Base-by-base conservation (phyloP, 2,329 filamentous ascomycete genomes). In the Rhinocladiella similis region DNA sequence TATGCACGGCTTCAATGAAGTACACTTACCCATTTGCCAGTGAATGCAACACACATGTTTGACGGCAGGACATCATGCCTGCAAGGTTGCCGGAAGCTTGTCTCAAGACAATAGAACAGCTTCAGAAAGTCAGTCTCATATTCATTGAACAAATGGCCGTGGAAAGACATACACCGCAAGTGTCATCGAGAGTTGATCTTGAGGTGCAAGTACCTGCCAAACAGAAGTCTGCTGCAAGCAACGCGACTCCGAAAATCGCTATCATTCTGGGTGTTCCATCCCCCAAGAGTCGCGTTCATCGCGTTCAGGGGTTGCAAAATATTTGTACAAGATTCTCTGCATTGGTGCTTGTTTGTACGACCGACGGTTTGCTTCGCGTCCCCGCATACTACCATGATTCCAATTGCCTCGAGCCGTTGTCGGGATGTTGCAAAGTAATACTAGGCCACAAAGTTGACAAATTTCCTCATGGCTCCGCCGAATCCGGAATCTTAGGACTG, bases 21-120 rank as follows among this genome's bases (percentile, higher is more conserved):
- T 16, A 10, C 9, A 53, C 50, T 35, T 38, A 47, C 50, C 41
- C 42, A 51, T 14, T 22, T 41, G 10, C 53, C 48, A n/a, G 33
- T 47, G 16, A 56, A 46, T 1, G 47, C 38, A 14, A 47, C 27
- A 35, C 48, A 52, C 14, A 33, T 41, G 27, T 42, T 42, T 25
- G 47, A 14, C 14, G 47, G 25, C 13, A 36, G 29, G 5, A 56
- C 9, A n/a, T 33, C 39, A 29, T 52, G 47, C 3, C 9, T 19
- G 33, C 53, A 52, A 5, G 41, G 18, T 13, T 35, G 33, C 25
- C 45, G 39, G 47, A 47, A 56, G 19, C 47, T 20, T 25, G 25
- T 43, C 18, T 38, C 45, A 2, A 36, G 35, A 46, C 52, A 54
- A 43, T 41, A 54, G 25, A 36, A 49, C 13, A 54, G 14, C 52